phyloP scores from a whole-genome alignment of 805 yeast species.

The Wickerhamomyces sydowiorum region DNA sequence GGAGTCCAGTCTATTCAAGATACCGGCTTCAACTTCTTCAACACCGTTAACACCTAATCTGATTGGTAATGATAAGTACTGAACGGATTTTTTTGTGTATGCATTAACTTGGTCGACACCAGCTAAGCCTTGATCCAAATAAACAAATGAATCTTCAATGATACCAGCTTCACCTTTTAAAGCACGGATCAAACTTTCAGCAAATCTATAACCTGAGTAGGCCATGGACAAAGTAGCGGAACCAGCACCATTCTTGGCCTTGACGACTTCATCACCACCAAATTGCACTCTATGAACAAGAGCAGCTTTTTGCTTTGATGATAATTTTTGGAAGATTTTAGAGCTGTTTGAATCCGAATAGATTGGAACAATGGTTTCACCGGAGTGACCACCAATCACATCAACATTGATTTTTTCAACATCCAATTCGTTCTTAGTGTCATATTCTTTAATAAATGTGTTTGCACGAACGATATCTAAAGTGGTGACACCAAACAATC shows the following conservation, averaged over 20 bases:
- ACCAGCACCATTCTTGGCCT: constrained; percentile 92
- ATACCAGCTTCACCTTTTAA: constrained; percentile 27
- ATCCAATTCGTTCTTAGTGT: constrained; percentile 52
- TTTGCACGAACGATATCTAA: constrained; percentile 86
- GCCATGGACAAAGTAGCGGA: constrained; percentile 97
- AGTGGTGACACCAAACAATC: constrained; percentile 84
- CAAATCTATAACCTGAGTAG: constrained; percentile 81
- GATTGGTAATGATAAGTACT: constrained; percentile 62
- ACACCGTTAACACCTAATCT: constrained; percentile 49
- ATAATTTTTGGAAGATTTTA: constrained; percentile 11
- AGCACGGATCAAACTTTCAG: constrained; percentile 34
- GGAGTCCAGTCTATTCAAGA: constrained; percentile 41
- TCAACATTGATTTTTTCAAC: constrained; percentile 40
- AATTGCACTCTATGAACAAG: constrained; percentile 88
- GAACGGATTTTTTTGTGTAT: constrained; percentile 20
- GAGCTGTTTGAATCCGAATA: constrained; percentile 19
- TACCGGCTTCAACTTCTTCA: constrained; percentile 45
- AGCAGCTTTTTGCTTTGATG: constrained; percentile 23
- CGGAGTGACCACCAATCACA: constrained; percentile 93
- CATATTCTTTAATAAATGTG: constrained; percentile 57
- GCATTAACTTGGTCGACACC: constrained; percentile 49
- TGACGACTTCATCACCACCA: constrained; percentile 95
- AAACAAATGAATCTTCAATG: constrained; percentile 47
- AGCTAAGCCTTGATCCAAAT: constrained; percentile 40
- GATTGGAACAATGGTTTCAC: constrained; percentile 89